phyloP scores from a whole-genome alignment of 257 asterid genomes.

The Lithospermum erythrorhizon region DNA sequence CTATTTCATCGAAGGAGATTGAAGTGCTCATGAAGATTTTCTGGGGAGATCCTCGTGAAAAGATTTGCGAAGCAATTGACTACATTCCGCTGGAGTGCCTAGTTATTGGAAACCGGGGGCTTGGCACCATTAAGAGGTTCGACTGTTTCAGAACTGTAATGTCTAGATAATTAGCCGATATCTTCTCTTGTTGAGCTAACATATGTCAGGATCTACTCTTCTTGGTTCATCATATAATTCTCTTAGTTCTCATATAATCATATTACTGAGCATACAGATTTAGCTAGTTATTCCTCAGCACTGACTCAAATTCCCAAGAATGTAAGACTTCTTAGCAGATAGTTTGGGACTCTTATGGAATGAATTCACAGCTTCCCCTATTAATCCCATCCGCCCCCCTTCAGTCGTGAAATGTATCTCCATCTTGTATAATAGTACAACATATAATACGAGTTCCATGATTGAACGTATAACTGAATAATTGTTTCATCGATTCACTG shows the following conservation, averaged over 20 bases:
- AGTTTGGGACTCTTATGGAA: neutral
- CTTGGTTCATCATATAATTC: neutral
- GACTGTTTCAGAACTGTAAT: too few species aligned
- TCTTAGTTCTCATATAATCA: neutral
- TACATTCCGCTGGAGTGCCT: conserved; percentile 59
- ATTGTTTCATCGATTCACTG: neutral
- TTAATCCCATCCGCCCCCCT: too few species aligned
- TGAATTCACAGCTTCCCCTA: neutral
- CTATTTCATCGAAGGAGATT: conserved; percentile 30
- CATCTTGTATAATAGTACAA: neutral
- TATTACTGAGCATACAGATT: neutral
- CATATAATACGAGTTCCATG: neutral
- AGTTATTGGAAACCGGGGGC: conserved; percentile 82
- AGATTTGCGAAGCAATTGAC: conserved; percentile 58
- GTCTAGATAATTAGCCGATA: too few species aligned
- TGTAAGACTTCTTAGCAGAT: neutral
- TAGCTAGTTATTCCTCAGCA: too few species aligned
- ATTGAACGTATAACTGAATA: neutral
- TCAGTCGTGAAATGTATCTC: neutral
- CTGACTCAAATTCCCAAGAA: neutral
- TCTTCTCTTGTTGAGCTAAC: neutral
- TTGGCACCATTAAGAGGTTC: conserved; percentile 77
- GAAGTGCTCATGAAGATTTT: conserved; percentile 54
- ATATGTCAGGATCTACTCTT: neutral
- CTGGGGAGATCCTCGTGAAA: conserved; percentile 95